These are phyloP conservation scores for Curvularia verruculosa DNA, from an alignment of 2,329 filamentous ascomycete genomes.

Conservation along the genomic window DNA sequence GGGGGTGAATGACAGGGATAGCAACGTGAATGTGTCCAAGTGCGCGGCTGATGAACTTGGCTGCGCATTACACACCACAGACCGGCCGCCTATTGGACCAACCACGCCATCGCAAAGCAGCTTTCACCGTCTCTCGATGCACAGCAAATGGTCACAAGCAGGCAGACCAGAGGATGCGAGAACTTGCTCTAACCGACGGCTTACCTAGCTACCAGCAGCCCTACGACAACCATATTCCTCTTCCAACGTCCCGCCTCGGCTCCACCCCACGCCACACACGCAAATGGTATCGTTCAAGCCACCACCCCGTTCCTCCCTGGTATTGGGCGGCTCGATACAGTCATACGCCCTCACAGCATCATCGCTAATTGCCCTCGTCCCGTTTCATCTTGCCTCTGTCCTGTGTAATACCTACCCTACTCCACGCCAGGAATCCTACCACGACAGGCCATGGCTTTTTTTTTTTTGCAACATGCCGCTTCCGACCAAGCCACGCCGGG, in stretches of 20 bases:
- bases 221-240: conserved; percentile 6
- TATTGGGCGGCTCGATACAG: conserved; percentile 38
- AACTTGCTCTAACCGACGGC: not conserved
- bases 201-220: not conserved
- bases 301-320: conserved; percentile 13
- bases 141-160: not conserved
- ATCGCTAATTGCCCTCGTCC: conserved; percentile 21
- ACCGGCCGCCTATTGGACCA: conserved; percentile 6
- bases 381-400: conserved; percentile 6
- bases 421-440: conserved; percentile 18
- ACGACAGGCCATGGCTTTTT: conserved; percentile 10
- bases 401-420: conserved; percentile 16
- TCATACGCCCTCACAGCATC: conserved; percentile 42
- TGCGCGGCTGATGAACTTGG: conserved; percentile 19
- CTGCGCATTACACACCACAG: not conserved
- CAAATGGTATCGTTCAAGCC: not conserved
- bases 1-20: not conserved
- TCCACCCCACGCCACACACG: conserved; percentile 12
- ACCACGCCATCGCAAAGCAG: conserved; percentile 11
- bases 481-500: conserved; percentile 20
- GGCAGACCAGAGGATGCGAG: conserved; percentile 5
- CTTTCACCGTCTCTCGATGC: not conserved
- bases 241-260: not conserved
- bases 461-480: conserved; percentile 19
- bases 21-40: not conserved